A percentile compares a stretch with the other conserved stretches of the same genome.
Evolutionary conservation across 805 yeast species (phyloP).

Genomic region (Nakazawaea populi): DNA sequence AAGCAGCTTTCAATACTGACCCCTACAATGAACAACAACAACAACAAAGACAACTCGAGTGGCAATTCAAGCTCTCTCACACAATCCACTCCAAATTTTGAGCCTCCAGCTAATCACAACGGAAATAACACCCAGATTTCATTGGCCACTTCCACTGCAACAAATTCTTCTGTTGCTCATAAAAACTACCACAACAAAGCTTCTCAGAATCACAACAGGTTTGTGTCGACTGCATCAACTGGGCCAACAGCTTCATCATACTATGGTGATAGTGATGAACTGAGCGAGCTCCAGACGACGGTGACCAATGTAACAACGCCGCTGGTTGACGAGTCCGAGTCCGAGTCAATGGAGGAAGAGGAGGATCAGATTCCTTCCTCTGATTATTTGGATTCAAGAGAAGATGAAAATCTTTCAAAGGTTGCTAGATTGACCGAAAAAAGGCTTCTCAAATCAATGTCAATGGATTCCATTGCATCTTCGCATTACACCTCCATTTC

Average conservation of each 20-base stretch:
- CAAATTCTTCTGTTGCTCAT: conserved; percentile 2
- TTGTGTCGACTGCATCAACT: neutral
- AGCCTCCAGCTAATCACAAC: neutral
- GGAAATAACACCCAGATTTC: conserved; percentile 1
- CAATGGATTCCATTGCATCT: conserved; percentile 26
- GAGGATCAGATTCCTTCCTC: conserved; percentile 8
- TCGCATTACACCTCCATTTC: conserved; percentile 22
- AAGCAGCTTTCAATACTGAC: neutral
- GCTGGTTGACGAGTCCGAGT: conserved; percentile 5
- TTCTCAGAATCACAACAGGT: neutral
- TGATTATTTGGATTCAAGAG: conserved; percentile 9
- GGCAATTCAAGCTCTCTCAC: neutral
- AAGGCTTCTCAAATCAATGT: conserved; percentile 19
- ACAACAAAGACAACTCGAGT: neutral
- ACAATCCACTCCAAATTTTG: neutral
- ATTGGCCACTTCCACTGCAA: neutral
- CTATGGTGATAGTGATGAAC: neutral
- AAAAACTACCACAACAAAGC: neutral
- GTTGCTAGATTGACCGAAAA: conserved; percentile 12
- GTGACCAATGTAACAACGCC: neutral
- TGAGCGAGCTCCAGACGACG: neutral
- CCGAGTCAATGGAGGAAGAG: neutral
- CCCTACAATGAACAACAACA: neutral
- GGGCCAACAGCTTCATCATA: conserved; percentile 4
- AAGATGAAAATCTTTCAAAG: conserved; percentile 2